Conservation (phyloP, 2,329 filamentous ascomycete genomes). For the Cladophialophora psammophila region DNA sequence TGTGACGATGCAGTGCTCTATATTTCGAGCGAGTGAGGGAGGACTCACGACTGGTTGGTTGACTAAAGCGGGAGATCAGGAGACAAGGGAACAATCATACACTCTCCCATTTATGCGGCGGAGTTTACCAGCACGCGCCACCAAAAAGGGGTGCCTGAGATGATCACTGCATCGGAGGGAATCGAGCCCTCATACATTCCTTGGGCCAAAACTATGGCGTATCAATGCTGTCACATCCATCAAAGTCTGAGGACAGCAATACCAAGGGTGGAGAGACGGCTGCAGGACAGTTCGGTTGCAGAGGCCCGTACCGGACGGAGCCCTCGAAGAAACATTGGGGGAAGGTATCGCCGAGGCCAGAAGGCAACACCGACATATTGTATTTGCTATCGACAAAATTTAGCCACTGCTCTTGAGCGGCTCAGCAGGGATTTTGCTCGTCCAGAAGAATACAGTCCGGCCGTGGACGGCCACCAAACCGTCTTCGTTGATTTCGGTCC, state of each 20-base stretch:
- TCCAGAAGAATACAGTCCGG: slow-evolving; percentile 70
- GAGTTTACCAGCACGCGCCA: background rate
- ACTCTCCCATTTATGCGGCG: background rate
- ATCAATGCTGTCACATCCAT: background rate
- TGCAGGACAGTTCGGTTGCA: background rate
- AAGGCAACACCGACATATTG: background rate
- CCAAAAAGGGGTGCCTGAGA: background rate
- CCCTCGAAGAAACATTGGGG: background rate
- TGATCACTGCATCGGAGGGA: background rate
- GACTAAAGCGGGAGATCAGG: background rate
- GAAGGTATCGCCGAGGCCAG: background rate
- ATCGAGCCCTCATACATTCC: background rate
- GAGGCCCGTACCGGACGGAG: background rate
- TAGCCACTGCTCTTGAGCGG: slow-evolving; percentile 37
- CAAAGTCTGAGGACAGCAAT: background rate
- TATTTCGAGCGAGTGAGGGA: slow-evolving; percentile 37
- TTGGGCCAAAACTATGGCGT: background rate
- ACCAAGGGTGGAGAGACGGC: background rate
- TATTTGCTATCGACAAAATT: slow-evolving; percentile 15
- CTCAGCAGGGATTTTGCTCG: slow-evolving; percentile 44
- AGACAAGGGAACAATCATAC: background rate
- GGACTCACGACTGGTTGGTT: background rate
- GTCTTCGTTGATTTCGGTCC: slow-evolving; percentile 65
- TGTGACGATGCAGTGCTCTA: slow-evolving; percentile 35
- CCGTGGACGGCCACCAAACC: slow-evolving; percentile 72